Base-by-base conservation (phyloP, 2,329 filamentous ascomycete genomes). In the Didymella glomerata region DNA sequence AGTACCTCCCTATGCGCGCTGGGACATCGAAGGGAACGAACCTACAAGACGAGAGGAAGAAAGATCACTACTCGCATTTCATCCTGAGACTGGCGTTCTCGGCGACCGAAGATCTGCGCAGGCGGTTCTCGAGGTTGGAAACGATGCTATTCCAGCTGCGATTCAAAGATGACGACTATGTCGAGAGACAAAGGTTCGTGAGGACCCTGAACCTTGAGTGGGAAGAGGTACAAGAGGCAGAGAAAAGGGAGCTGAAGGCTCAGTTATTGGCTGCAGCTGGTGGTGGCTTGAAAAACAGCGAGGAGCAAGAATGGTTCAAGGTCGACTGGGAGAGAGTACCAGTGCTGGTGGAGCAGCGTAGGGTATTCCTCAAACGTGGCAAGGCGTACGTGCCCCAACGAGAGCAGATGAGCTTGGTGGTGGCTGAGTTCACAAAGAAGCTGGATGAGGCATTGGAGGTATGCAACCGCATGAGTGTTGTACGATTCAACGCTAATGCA, bases 1-100 rank as follows among this genome's bases (percentile, higher is more conserved):
- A 97, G 79, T 91, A 92, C 77, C 84, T 97, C 4, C 90, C 91
- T 0, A 87, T 97, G 18, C 87, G 89, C 62, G 85, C 90, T 42
- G 94, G 93, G 72, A 89, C 86, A 54, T 91, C 91, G 1, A 79
- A 82, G 22, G 80, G 81, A 14, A 77, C 78, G 11, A 81, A 82
- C 28, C 79, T 94, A 14, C 84, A 86, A 24, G 79, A 86, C 32
- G 92, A 99, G 79, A 86, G 94, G 27, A 91, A 94, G 77, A 96
- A 95, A 75, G 95, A 99, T 70, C 95, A 99, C 79, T 99, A 98
- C 79, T 95, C 91, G 55, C 95, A 99, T 78, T 99, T 97, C 76
- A 99, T 98, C 62, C 85, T 99, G 6, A 88, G 95, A 0, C 86
- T 99, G 42, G 95, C 95, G 1, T 99, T 99, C 73, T 88, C 93